Base-by-base conservation (phyloP, 805 yeast species). In the Candida pseudofarinosa region DNA sequence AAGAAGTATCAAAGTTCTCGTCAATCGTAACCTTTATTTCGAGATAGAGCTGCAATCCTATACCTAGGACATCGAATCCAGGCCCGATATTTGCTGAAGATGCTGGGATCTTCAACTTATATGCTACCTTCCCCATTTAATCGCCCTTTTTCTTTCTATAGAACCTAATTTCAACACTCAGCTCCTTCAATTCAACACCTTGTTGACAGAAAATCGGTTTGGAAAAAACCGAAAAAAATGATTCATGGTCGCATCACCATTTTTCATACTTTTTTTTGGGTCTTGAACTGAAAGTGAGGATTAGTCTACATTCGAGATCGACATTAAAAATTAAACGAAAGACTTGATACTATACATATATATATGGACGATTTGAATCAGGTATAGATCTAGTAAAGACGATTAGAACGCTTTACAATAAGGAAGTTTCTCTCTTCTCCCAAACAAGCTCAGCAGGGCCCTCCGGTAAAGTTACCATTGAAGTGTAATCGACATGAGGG, bases 51-150 rank as follows among this genome's bases (percentile, higher is more conserved):
- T 85, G 76, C 50, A 93, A 74, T 37, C 97, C 97, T 33, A 93
- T 83, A 18, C 99, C 99, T 40, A 93, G 69, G 4, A 93, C 99
- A 64, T 93, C 99, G 59, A 91, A 93, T 1, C 99, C 99, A 7
- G 99, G 99, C 6, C 99, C 99, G 40, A 93, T 91, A 57, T 93
- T 93, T 56, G 99, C 99, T 39, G 96, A 86, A 4, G 98, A 90
- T 4, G 98, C 97, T 3, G 99, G 99, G 52, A 88, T 77, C 35
- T 60, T 63, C 63, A 84, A 84, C 13, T 32, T 32, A 15, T 13
- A 32, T 42, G 73, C 79, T 73, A 43, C 17, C 23, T 34, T 33
- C 39, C 49, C 43, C 43, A 13, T 17, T 38, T 12, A 19, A 12
- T n/a, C 8, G 17, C 5, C n/a, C 19, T 35, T 19, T 3, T 17